phyloP scores from a whole-genome alignment of 352 stramenopile genomes.

The Blastocystis sp. region DNA sequence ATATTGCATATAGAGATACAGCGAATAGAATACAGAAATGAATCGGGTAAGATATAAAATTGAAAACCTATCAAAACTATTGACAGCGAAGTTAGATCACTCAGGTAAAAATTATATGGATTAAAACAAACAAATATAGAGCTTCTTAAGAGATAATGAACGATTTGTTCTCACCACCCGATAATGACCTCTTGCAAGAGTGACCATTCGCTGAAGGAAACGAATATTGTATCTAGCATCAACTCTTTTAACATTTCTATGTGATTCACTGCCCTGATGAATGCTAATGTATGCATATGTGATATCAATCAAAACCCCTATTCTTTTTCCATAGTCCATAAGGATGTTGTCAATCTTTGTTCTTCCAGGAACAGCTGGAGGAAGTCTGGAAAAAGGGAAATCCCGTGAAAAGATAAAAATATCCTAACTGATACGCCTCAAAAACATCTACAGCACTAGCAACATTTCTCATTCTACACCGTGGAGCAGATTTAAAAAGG shows the following conservation, averaged over 20 bases:
- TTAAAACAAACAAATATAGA: not conserved
- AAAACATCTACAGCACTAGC: not conserved
- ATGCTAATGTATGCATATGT: not conserved
- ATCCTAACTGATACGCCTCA: not conserved
- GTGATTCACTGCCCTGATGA: not conserved
- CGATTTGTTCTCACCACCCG: not conserved
- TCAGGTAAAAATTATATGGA: not conserved
- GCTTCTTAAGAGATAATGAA: not conserved
- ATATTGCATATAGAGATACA: not conserved
- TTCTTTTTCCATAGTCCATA: not conserved
- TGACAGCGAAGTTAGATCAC: not conserved
- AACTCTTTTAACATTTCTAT: not conserved
- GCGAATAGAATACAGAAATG: not conserved
- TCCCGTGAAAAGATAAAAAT: constrained; percentile 17
- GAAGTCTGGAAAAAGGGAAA: not conserved
- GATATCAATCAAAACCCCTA: not conserved
- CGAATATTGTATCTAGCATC: not conserved
- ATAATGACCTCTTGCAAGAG: not conserved
- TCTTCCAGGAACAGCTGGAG: not conserved
- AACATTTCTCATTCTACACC: not conserved
- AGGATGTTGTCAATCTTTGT: not conserved
- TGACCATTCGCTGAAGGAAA: not conserved
- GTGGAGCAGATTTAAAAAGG: not conserved
- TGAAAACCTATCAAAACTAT: not conserved
- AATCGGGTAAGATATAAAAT: not conserved